Base-by-base conservation (phyloP, 192 early-diverging fungal species). In the Entrophospora sp. region DNA sequence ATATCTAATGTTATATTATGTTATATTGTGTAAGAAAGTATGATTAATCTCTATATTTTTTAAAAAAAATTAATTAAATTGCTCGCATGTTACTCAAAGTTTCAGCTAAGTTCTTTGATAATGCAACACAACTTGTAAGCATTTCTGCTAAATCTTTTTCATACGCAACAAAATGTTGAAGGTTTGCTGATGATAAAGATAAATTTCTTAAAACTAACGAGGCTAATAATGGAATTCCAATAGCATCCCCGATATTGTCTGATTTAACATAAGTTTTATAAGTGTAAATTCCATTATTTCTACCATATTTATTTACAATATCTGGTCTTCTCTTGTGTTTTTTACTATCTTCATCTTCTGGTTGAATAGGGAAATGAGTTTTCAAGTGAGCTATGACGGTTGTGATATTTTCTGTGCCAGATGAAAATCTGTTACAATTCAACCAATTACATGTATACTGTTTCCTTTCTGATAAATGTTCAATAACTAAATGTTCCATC, bases 141-240 rank as follows among this genome's bases (percentile, higher is more conserved):
- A 81, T 70, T 20, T 73, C 59, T 0, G 73, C 67, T 42, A 84
- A 52, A 16, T 77, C 78, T 20, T 76, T 69, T 61, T 84, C 80
- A 43, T 80, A 84, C 8, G 82, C 75, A 30, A 77, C 51, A 51
- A 80, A 81, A 38, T 77, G 67, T 20, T 65, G 66, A 34, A 77
- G 69, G 44, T 77, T 73, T 36, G 73, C 70, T 38, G 77, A 75
- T 22, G 78, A 68, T 27, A 69, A 51, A 5, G 72, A 77, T 0
- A 84, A 52, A 37, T 84, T 84, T 38, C 83, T 60, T 8, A 84
- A 62, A 14, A 84, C 53, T 38, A 84, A 69, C 1, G 79, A 78
- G 10, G 83, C 79, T n/a, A 80, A 81, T 53, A 84, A 34, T 7
- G 83, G 83, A 45, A 84, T 74, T 22, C 83, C 83, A 10, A 73